Percentiles rank a stretch among this genome's conserved stretches.
Evolutionary conservation across 352 stramenopile genomes (phyloP).

Genomic region (Globisporangium paddicum): DNA sequence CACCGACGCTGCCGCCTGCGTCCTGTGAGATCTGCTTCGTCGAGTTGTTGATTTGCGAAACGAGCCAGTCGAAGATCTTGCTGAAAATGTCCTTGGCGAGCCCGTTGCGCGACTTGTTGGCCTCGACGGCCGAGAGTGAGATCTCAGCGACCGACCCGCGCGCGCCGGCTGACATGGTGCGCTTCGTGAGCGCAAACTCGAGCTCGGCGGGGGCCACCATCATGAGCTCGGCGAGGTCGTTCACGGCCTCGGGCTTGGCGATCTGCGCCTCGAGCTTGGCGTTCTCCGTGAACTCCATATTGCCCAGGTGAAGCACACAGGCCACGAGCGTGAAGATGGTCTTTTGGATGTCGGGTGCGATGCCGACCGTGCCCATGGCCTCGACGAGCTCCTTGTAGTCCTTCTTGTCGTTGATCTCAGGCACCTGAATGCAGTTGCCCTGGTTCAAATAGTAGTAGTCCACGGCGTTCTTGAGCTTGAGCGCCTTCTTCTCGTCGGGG

Average conservation of each 20-base stretch:
- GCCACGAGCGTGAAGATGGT: constrained; percentile 95
- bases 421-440: constrained; percentile 89
- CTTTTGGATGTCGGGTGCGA: constrained; percentile 86
- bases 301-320: constrained; percentile 96
- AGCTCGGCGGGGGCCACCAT: constrained; percentile 81
- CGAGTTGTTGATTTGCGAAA: constrained; percentile 91
- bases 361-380: constrained; percentile 91
- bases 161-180: constrained; percentile 83
- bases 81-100: constrained; percentile 95
- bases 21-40: constrained; percentile 63
- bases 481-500: constrained; percentile 53
- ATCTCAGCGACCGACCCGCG: constrained; percentile 86
- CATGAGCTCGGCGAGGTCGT: constrained; percentile 76
- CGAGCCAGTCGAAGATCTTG: constrained; percentile 97
- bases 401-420: constrained; percentile 94
- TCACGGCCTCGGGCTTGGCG: constrained; percentile 55
- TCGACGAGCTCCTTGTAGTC: constrained; percentile 92
- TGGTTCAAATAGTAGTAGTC: constrained; percentile 95
- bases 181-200: constrained; percentile 87
- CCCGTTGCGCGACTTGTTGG: constrained; percentile 90
- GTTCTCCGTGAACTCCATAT: constrained; percentile 92
- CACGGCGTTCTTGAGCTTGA: constrained; percentile 83
- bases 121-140: constrained; percentile 72
- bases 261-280: constrained; percentile 80
- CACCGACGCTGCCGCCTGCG: constrained; percentile 9